phyloP scores from a whole-genome alignment of 2,329 filamentous ascomycete genomes.

The Fusarium marasasianum region DNA sequence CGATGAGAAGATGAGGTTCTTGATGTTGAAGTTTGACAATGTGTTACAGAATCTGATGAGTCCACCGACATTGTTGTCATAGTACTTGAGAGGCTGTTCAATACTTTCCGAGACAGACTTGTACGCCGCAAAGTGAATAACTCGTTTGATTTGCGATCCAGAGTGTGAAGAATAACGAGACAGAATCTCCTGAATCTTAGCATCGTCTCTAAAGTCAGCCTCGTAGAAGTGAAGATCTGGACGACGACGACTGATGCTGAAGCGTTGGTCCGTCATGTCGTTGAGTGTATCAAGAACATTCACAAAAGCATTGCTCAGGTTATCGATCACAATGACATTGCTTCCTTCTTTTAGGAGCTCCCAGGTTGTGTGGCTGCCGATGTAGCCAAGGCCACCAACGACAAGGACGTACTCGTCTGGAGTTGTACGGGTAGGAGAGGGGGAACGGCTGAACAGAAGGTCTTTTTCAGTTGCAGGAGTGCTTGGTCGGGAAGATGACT shows the following conservation, averaged over 20 bases:
- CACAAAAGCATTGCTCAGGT: background rate
- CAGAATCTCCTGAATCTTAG: background rate
- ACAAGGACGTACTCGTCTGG: background rate
- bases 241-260: background rate
- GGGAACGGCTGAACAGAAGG: background rate
- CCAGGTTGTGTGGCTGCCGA: constrained; percentile 2
- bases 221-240: constrained; percentile 7
- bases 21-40: constrained; percentile 55
- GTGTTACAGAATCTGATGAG: constrained; percentile 63
- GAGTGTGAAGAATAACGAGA: background rate
- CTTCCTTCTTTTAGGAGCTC: background rate
- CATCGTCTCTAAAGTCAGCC: background rate
- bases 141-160: constrained; percentile 45
- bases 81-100: constrained; percentile 67
- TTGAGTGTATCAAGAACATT: background rate
- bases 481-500: background rate
- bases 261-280: background rate
- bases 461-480: background rate
- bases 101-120: constrained; percentile 74
- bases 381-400: constrained; percentile 7
- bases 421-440: background rate
- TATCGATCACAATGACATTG: background rate
- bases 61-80: constrained; percentile 73
- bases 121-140: constrained; percentile 76
- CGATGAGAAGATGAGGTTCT: constrained; percentile 73